Conservation (phyloP, 306 rosid species). For the Geum urbanum region DNA sequence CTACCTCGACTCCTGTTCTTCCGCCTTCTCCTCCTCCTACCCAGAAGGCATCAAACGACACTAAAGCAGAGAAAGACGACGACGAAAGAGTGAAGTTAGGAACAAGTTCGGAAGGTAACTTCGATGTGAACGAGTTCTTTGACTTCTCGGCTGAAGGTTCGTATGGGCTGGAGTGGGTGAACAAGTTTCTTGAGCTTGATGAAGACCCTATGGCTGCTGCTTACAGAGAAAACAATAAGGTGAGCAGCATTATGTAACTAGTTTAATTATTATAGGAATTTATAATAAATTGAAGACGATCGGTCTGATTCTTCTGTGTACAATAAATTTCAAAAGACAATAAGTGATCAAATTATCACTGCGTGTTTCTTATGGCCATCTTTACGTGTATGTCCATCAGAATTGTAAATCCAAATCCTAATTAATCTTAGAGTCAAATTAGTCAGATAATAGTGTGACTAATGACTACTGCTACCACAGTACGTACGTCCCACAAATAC, state of each 20-base stretch:
- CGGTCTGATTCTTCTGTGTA: neutral
- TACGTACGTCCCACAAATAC: too few relatives aligned
- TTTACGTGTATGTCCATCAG: neutral
- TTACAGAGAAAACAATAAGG: constrained; percentile 8
- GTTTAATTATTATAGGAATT: neutral
- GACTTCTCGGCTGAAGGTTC: constrained; percentile 40
- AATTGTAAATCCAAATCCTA: too few relatives aligned
- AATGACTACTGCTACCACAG: too few relatives aligned
- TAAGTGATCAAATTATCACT: neutral
- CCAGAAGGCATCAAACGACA: neutral
- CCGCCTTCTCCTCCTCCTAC: neutral
- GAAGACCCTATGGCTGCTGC: constrained; percentile 21
- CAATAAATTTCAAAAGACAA: neutral
- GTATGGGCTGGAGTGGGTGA: constrained; percentile 46
- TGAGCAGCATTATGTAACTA: constrained; percentile 9
- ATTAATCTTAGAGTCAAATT: too few relatives aligned
- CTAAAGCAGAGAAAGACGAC: neutral
- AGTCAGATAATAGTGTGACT: too few relatives aligned
- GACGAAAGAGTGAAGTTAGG: constrained; percentile 16
- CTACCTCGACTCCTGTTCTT: neutral
- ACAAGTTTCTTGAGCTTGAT: constrained; percentile 46
- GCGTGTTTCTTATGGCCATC: neutral
- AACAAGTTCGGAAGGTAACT: constrained; percentile 23
- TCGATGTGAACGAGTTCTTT: constrained; percentile 50
- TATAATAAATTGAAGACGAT: neutral